Conservation (phyloP, 2,329 filamentous ascomycete genomes). For the Periconia macrospinosa region DNA sequence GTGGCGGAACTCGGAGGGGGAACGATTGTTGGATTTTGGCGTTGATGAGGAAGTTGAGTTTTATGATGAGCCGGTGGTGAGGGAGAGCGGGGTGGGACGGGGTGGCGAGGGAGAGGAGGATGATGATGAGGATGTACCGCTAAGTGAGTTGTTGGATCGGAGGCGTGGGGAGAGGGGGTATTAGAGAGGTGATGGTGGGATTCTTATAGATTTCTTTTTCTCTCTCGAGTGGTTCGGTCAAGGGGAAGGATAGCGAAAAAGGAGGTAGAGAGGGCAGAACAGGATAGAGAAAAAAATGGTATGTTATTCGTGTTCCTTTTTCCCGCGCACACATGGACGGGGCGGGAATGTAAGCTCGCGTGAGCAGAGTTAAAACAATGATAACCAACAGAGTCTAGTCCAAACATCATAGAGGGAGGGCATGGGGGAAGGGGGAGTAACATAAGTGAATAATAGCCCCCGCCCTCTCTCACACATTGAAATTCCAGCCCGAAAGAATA, state of each 20-base stretch:
- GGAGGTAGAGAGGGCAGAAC: no score
- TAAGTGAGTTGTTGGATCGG: constrained; percentile 63
- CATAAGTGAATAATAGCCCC: no score
- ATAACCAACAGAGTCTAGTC: not conserved
- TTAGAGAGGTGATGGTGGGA: not conserved
- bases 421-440: no score
- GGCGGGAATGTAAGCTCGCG: not conserved
- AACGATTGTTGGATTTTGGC: constrained; percentile 73
- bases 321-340: no score
- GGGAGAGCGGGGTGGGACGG: no score
- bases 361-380: not conserved
- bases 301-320: no score
- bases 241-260: no score
- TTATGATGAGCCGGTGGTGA: constrained; percentile 46
- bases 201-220: not conserved
- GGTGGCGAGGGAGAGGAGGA: constrained; percentile 52
- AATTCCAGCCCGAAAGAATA: no score
- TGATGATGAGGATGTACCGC: constrained; percentile 67
- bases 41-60: constrained; percentile 77
- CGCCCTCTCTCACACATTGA: no score
- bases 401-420: not conserved
- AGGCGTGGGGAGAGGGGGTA: constrained; percentile 10
- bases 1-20: constrained; percentile 77
- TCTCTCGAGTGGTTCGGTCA: no score
- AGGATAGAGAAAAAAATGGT: no score